A percentile compares a stretch with the other conserved stretches of the same genome.
Evolutionary conservation across 345 rosid species (phyloP).

Genomic region (Rhodomyrtus tomentosa): DNA sequence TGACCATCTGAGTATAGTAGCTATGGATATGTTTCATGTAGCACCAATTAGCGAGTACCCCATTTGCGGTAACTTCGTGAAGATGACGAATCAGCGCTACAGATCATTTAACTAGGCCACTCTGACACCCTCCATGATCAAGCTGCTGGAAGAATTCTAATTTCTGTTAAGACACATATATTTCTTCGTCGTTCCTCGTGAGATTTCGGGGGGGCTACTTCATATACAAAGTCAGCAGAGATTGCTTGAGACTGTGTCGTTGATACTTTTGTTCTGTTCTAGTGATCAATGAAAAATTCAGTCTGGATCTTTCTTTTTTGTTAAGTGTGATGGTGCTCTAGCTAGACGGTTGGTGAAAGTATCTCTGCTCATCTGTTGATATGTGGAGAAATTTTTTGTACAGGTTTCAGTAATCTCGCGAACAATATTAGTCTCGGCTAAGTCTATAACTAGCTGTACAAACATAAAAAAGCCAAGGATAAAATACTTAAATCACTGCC

Average conservation of each 20-base stretch:
- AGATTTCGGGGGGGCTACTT: background rate
- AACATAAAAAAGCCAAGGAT: background rate
- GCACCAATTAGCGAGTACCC: background rate
- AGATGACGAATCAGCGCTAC: background rate
- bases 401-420: background rate
- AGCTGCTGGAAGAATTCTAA: background rate
- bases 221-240: background rate
- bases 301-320: background rate
- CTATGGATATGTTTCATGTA: background rate
- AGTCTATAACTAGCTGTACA: background rate
- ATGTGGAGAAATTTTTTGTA: background rate
- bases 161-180: background rate
- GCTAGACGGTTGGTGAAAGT: background rate
- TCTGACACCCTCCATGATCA: background rate
- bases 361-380: background rate
- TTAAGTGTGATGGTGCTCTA: background rate
- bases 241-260: background rate
- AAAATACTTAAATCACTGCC: background rate
- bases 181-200: background rate
- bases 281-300: background rate
- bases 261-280: background rate
- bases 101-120: background rate
- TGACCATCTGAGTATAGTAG: background rate
- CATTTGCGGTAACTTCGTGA: background rate
- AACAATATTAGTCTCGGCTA: background rate